A percentile compares a stretch with the other conserved stretches of the same genome.
Evolutionary conservation across 768 basidiomycete genomes (phyloP).

Genomic region (Kwoniella dendrophila): DNA sequence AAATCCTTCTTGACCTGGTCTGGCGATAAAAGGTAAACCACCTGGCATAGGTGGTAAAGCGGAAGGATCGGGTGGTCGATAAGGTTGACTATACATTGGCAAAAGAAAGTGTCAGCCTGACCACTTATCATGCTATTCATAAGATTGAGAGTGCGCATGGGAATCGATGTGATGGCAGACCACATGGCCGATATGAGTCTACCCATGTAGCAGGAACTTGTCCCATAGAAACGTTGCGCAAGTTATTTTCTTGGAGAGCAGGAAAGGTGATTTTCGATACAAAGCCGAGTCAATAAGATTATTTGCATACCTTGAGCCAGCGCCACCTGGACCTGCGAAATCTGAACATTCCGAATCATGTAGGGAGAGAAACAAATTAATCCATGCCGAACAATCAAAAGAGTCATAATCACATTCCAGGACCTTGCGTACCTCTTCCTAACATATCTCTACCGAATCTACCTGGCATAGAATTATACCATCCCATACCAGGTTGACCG

Average conservation of each 20-base stretch:
- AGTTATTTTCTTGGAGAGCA: no score
- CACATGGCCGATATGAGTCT: neutral
- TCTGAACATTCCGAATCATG: slow-evolving; percentile 22
- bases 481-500: slow-evolving; percentile 49
- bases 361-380: slow-evolving; percentile 12
- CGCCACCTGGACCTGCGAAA: slow-evolving; percentile 53
- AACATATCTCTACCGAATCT: slow-evolving; percentile 50
- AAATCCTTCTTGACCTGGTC: slow-evolving; percentile 53
- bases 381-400: slow-evolving; percentile 5
- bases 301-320: slow-evolving; percentile 37
- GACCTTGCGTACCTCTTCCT: slow-evolving; percentile 42
- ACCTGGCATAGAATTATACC: slow-evolving; percentile 45
- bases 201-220: no score
- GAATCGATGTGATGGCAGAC: neutral
- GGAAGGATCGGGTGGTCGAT: slow-evolving; percentile 50
- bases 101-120: slow-evolving; percentile 6
- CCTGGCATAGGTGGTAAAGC: slow-evolving; percentile 45
- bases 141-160: neutral
- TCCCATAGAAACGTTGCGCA: no score
- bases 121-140: neutral
- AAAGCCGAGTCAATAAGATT: neutral
- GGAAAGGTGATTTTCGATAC: neutral
- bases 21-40: slow-evolving; percentile 50
- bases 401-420: slow-evolving; percentile 14
- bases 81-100: slow-evolving; percentile 38